A percentile compares a stretch with the other conserved stretches of the same genome.
These are phyloP conservation scores for Penium margaritaceum DNA, from an alignment of 139 green algal species.

Conservation along the genomic window DNA sequence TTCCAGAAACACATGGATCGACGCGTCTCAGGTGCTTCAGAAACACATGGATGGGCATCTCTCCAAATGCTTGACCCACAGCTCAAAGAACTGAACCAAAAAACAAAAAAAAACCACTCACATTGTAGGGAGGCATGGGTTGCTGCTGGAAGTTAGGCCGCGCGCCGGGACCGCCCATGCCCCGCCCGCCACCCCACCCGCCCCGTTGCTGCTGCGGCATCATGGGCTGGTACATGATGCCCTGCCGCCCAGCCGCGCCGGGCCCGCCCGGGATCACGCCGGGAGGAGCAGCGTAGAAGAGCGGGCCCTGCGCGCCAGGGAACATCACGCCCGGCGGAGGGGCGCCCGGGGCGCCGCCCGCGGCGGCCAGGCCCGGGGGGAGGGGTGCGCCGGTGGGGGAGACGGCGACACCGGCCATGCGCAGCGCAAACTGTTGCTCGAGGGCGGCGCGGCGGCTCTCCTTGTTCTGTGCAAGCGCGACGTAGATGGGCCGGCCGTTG, in stretches of 20 bases:
- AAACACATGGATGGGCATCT: too few relatives aligned
- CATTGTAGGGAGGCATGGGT: too few relatives aligned
- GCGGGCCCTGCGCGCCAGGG: conserved; percentile 16
- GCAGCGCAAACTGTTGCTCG: conserved; percentile 47
- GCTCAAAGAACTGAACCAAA: too few relatives aligned
- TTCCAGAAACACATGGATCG: too few relatives aligned
- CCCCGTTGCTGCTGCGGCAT: too few relatives aligned
- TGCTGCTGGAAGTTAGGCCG: too few relatives aligned
- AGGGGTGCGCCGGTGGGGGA: not conserved
- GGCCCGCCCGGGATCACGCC: conserved; percentile 14
- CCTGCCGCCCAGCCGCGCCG: conserved; percentile 5
- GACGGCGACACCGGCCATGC: too few relatives aligned
- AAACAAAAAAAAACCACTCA: too few relatives aligned
- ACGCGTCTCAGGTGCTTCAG: too few relatives aligned
- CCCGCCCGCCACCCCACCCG: too few relatives aligned
- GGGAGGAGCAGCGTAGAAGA: conserved; percentile 39
- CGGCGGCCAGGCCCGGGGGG: not conserved
- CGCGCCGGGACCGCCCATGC: too few relatives aligned
- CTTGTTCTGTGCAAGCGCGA: conserved; percentile 55
- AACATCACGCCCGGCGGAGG: conserved; percentile 38
- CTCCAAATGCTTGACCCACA: too few relatives aligned
- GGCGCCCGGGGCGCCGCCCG: not conserved
- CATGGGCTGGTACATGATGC: conserved; percentile 40
- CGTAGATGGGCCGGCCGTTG: conserved; percentile 52
- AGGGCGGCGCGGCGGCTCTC: conserved; percentile 51